These are phyloP conservation scores for Silene vulgaris DNA, from an alignment of 179 eudicot genomes.

Conservation along the genomic window DNA sequence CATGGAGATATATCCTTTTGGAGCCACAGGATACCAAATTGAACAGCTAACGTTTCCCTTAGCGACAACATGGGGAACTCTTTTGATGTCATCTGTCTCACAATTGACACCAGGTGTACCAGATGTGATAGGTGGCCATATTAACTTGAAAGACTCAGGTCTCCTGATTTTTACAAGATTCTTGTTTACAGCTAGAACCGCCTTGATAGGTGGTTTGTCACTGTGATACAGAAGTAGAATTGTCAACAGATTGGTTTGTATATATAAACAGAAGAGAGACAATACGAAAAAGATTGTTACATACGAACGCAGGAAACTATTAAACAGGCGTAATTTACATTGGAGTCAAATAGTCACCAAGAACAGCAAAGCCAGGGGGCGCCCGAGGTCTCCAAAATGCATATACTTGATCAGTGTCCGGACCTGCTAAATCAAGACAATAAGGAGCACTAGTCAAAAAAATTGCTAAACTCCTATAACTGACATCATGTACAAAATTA, in stretches of 20 bases:
- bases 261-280: neutral
- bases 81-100: conserved; percentile 31
- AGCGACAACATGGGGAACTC: conserved; percentile 11
- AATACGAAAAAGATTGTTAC: neutral
- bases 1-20: conserved; percentile 80
- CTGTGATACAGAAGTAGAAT: conserved; percentile 37
- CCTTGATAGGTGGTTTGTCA: conserved; percentile 92
- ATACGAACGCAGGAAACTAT: conserved; percentile 4
- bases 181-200: conserved; percentile 88
- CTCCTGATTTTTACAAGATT: conserved; percentile 77
- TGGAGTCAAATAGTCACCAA: conserved; percentile 95
- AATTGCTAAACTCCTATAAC: neutral
- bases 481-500: conserved; percentile 13
- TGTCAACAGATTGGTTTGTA: neutral
- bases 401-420: conserved; percentile 51
- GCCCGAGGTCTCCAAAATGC: conserved; percentile 98
- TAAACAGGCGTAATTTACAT: conserved; percentile 42
- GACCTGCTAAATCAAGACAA: conserved; percentile 38
- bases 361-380: conserved; percentile 94
- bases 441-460: conserved; percentile 5
- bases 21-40: conserved; percentile 95
- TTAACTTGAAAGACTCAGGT: conserved; percentile 72
- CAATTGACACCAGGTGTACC: conserved; percentile 26
- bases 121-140: conserved; percentile 58
- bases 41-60: conserved; percentile 43